Base-by-base conservation (phyloP, 192 early-diverging fungal genomes). In the Coemansia sp. region DNA sequence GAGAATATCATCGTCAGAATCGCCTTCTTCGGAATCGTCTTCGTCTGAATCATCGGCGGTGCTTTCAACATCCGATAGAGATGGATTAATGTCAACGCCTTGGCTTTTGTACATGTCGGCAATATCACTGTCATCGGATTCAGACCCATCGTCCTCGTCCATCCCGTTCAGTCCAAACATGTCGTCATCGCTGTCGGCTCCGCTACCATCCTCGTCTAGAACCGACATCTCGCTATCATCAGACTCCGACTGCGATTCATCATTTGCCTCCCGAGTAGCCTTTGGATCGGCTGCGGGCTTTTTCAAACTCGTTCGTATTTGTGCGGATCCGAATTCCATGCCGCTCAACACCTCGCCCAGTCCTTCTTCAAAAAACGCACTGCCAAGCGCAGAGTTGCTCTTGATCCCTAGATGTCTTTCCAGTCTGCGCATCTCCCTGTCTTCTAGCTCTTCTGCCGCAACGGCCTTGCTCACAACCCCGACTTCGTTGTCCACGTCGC, bases 391-490 rank as follows among this genome's bases (percentile, higher is more conserved):
- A n/a, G 60, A 37, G 29, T 62, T 71, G n/a, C 48, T 68, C 50
- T 82, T 82, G 47, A 85, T 82, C 0, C 80, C 83, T 3, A 85
- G 68, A 48, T 76, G 68, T 21, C 70, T 68, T 58, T 81, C 84
- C 27, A 83, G 66, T 5, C 76, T 65, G 19, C 76, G 75, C 70
- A 84, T 52, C 64, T 84, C 81, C 2, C 71, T 59, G 24, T 85
- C 84, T 49, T 84, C 84, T 6, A 69, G 35, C 15, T 81, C 79
- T 59, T 75, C 69, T 9, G 56, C 75, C 1, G 24, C 51, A 17
- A 47, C 29, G 2, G 23, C 45, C 49, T n/a, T 45, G 58, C 35
- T 63, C 19, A 14, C 14, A 57, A 75, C 50, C 1, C 79, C 75
- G 7, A 69, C 70, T 54, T 76, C 67, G 23, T 65, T 62, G 45